Percentiles rank a stretch among this genome's conserved stretches.
Conservation (phyloP, 2,329 filamentous ascomycete genomes). For the Nothophaeocryptopus gaeumannii region DNA sequence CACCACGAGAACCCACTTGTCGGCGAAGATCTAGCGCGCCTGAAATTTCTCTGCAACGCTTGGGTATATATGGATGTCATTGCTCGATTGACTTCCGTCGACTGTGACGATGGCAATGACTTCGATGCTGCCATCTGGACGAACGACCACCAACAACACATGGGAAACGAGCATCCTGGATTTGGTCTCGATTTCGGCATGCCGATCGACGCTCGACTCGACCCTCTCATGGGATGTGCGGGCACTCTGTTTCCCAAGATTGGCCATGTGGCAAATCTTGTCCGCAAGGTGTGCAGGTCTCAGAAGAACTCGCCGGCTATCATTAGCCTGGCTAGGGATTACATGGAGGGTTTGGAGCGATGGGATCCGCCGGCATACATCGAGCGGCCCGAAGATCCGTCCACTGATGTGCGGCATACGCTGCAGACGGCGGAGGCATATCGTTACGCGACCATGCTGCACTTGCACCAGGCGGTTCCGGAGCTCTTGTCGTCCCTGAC, state of each 20-base stretch:
- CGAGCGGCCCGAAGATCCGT: slow-evolving; percentile 62
- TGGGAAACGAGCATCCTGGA: slow-evolving; percentile 24
- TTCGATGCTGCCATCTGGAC: slow-evolving; percentile 46
- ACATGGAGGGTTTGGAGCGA: slow-evolving; percentile 59
- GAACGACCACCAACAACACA: slow-evolving; percentile 2
- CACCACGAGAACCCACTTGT: slow-evolving; percentile 42
- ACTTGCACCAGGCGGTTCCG: slow-evolving; percentile 66
- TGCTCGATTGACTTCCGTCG: slow-evolving; percentile 62
- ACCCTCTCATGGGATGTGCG: slow-evolving; percentile 69
- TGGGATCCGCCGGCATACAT: slow-evolving; percentile 60
- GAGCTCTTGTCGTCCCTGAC: slow-evolving; percentile 59
- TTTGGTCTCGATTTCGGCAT: slow-evolving; percentile 39
- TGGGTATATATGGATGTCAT: slow-evolving; percentile 75
- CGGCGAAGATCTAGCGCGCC: slow-evolving; percentile 51
- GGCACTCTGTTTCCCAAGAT: slow-evolving; percentile 66
- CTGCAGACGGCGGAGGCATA: slow-evolving; percentile 66
- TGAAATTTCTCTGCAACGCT: slow-evolving; percentile 67
- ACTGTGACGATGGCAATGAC: slow-evolving; percentile 56
- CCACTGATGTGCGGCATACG: slow-evolving; percentile 61
- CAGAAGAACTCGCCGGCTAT: slow-evolving; percentile 59
- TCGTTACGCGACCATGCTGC: slow-evolving; percentile 63
- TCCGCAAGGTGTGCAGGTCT: slow-evolving; percentile 59
- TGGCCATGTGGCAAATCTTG: slow-evolving; percentile 62
- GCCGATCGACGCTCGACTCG: slow-evolving; percentile 54
- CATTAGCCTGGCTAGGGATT: slow-evolving; percentile 59